Evolutionary conservation across 176 grass and related monocot species (phyloP).

Genomic region (Pontederia crassipes): DNA sequence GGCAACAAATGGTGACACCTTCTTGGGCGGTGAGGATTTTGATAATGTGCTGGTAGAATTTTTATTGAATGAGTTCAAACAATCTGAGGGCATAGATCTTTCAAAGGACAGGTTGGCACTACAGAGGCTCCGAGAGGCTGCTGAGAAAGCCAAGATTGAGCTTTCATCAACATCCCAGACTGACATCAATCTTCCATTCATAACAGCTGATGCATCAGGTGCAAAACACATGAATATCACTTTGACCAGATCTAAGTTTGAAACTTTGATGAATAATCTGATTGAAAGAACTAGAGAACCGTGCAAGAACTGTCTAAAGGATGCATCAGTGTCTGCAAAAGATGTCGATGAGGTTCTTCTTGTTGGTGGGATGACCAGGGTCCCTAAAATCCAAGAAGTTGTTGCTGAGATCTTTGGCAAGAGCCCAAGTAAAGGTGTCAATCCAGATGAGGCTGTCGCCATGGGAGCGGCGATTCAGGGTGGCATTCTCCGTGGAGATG

Average conservation of each 20-base stretch:
- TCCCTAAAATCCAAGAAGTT: constrained; percentile 30
- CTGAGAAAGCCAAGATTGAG: constrained; percentile 42
- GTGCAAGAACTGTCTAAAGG: constrained; percentile 42
- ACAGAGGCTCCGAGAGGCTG: constrained; percentile 39
- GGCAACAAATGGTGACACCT: constrained; percentile 39
- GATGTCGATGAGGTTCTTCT: constrained; percentile 41
- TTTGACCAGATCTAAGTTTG: constrained; percentile 38
- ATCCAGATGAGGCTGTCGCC: constrained; percentile 39
- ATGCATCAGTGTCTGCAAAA: constrained; percentile 29
- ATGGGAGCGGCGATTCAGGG: constrained; percentile 41
- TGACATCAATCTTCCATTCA: constrained; percentile 36
- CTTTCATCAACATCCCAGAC: constrained; percentile 39
- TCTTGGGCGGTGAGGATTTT: constrained; percentile 34
- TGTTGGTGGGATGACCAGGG: constrained; percentile 43
- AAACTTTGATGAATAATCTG: constrained; percentile 21
- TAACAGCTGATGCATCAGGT: constrained; percentile 35
- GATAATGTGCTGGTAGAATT: constrained; percentile 34
- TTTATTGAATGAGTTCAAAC: constrained; percentile 29
- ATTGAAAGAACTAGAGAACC: constrained; percentile 37
- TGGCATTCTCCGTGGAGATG: constrained; percentile 42
- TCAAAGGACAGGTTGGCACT: constrained; percentile 36
- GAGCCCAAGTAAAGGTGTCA: constrained; percentile 35
- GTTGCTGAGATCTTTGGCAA: constrained; percentile 37
- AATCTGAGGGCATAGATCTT: constrained; percentile 30
- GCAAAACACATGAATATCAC: constrained; percentile 42